These are phyloP conservation scores for Chimonanthus salicifolius DNA, from an alignment of 164 flowering plant genomes.

Conservation along the genomic window DNA sequence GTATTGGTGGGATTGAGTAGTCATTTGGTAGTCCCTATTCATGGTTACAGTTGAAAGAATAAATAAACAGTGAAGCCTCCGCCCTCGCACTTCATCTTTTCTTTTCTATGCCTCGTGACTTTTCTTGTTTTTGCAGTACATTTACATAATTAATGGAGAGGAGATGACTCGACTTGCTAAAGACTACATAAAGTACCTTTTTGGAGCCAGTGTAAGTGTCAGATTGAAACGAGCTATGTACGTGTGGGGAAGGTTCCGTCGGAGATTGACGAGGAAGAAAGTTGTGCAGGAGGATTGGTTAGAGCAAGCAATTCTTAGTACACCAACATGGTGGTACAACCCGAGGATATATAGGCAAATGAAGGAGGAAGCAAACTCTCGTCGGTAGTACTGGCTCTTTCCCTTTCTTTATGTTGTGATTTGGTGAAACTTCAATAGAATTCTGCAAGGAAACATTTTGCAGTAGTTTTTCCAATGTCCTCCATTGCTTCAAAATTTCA, in stretches of 20 bases:
- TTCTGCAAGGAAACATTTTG: background rate
- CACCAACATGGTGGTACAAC: constrained; percentile 53
- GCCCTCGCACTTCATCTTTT: background rate
- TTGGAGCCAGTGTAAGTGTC: constrained; percentile 32
- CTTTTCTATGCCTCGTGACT: background rate
- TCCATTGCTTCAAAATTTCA: no score
- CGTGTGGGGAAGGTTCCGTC: constrained; percentile 24
- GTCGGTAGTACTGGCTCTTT: background rate
- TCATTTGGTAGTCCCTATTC: background rate
- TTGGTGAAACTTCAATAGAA: no score
- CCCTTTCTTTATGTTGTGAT: background rate
- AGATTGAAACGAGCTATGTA: constrained; percentile 40
- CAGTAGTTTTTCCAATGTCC: background rate
- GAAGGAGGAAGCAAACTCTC: background rate
- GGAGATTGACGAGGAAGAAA: constrained; percentile 22
- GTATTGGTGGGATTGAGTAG: background rate
- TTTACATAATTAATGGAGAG: constrained; percentile 49
- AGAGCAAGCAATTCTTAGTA: constrained; percentile 44
- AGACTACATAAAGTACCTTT: constrained; percentile 47
- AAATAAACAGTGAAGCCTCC: no score
- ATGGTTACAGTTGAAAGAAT: no score
- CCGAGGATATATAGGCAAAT: constrained; percentile 33
- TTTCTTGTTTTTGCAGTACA: constrained; percentile 42
- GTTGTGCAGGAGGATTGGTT: constrained; percentile 30
- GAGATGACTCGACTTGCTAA: constrained; percentile 34